Conservation (phyloP, 2,329 filamentous ascomycete species). For the Trichophyton mentagrophytes region DNA sequence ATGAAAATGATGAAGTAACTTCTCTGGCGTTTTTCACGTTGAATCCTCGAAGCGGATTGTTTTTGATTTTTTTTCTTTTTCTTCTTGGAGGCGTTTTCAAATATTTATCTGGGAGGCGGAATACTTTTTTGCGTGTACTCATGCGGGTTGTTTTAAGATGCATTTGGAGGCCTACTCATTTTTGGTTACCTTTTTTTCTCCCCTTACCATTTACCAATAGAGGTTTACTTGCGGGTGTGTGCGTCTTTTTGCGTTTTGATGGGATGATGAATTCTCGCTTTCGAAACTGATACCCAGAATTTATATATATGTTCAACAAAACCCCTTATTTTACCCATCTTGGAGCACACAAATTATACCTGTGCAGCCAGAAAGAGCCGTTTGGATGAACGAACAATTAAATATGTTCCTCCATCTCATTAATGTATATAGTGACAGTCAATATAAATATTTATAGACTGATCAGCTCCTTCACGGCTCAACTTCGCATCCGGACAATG, state of each 20-base stretch:
- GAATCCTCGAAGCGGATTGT: not conserved
- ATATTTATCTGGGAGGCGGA: not conserved
- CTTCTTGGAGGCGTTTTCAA: not conserved
- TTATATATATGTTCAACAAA: not conserved
- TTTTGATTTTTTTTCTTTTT: not conserved
- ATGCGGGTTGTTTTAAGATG: constrained; percentile 1
- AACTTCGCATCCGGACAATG: not conserved
- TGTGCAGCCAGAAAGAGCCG: not conserved
- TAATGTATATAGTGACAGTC: constrained; percentile 1
- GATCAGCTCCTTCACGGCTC: not conserved
- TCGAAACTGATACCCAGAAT: constrained; percentile 1
- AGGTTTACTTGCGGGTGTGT: not conserved
- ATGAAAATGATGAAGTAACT: constrained; percentile 2
- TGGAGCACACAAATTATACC: not conserved
- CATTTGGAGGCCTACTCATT: not conserved
- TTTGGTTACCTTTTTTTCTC: not conserved
- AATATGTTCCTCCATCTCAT: not conserved
- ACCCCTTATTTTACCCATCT: not conserved
- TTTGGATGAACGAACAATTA: not conserved
- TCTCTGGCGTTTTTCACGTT: not conserved
- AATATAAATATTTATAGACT: not conserved
- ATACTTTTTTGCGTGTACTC: not conserved
- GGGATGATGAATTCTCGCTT: not conserved
- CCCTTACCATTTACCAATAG: not conserved
- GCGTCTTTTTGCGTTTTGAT: not conserved